Evolutionary conservation across 2,329 filamentous ascomycete genomes (phyloP), one percentile per base, ranked within the genome.

Genomic region (Fusarium setosum): DNA sequence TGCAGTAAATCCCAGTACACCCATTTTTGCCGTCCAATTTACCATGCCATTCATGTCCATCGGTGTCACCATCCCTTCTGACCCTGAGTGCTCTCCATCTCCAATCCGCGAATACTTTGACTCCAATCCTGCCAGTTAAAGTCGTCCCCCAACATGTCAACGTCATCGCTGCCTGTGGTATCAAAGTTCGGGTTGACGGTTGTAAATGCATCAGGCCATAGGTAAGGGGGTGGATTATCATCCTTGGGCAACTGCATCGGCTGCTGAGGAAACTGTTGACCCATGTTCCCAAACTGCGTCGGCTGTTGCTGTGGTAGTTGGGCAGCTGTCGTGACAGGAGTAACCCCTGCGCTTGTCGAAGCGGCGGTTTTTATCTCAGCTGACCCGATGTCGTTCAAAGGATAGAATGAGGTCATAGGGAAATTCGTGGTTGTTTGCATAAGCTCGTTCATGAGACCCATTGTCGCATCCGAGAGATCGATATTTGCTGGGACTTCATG

Each of bases 121-220:
- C 79, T 80, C 80, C 82, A 85, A 55, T 80, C 79, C 47, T 83
- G 79, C 83, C 83, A 85, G 63, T 84, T 78, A 58, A 84, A 84
- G 7, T 79, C 76, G 4, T 77, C 75, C 3, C 81, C 80, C 58
- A 79, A 68, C 70, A 81, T 77, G 32, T 81, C 80, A 40, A 76
- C 67, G 21, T 80, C 75, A 45, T 79, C 77, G 7, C 63, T 38
- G 4, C 69, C 60, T 23, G 66, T 50, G 17, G 72, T 71, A 29
- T 74, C 73, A 26, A 75, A 73, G 31, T 65, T 72, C 13, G 68
- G 61, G 41, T 76, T 74, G 52, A 72, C 67, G 4, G 67, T 59
- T 15, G 73, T 71, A 49, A 76, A 78, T 4, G 70, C 66, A 20
- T 76, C 73, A 4, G 76, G 63, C 82, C 82, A 84, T 6, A 83